Base-by-base conservation (phyloP, 495 filamentous ascomycete genomes). In the Letharia columbiana region DNA sequence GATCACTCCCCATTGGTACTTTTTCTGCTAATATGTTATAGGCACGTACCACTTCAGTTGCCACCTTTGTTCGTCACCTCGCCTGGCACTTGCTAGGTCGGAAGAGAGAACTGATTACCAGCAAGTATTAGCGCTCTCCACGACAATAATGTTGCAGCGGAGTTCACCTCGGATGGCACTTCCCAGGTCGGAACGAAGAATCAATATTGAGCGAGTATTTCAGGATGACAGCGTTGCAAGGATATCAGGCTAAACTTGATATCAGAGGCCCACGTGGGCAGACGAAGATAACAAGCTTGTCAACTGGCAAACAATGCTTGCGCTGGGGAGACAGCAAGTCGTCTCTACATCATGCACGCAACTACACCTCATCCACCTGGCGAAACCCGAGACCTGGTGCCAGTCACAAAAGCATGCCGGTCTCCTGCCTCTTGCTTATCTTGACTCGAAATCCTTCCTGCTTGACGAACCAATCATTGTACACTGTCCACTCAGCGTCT, bases 391-490 rank as follows among this genome's bases (percentile, higher is more conserved):
- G 15, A 52, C 49, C 1, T 11, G 4, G 49, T 31, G 49, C 49
- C 49, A 12, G 11, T 57, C 54, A 57, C 31, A 57, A 5, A 3
- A 57, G 54, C 31, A 35, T 2, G 17, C 54, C 8, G 2, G 31
- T 37, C 33, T 57, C 54, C 31, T 18, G 31, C 54, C 54, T 57
- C 33, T 57, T 57, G 33, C 54, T n/a, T 18, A 57, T 6, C 33
- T 57, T 57, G 1, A 37, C 54, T 2, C 31, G 56, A 20, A 79
- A 78, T 40, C 80, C 72, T 4, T 62, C 72, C 41, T 79, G 80
- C 66, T 77, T 78, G 10, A 79, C 78, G 69, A 83, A 83, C 81
- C 80, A 83, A 63, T 74, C 74, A 39, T 79, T 78, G 62, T 72
- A 61, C 28, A 80, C 76, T 1, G 61, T 66, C 80, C 77, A 81